Evolutionary conservation across 225 moss, liverwort and hornwort species (phyloP).

Genomic region (Takakia lepidozioides): DNA sequence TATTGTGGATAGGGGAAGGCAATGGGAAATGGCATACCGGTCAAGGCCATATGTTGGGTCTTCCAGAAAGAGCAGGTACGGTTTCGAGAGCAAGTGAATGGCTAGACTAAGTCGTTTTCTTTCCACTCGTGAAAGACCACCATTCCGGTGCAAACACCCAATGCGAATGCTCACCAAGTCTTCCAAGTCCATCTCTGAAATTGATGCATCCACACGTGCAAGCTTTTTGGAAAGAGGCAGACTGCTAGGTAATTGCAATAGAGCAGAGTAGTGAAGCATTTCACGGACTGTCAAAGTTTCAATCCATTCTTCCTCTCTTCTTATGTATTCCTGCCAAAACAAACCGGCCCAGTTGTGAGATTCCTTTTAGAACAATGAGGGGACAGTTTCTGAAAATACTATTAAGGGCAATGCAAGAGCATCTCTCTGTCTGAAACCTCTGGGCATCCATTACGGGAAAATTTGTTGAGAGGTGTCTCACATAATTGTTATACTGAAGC

Average conservation of each 20-base stretch:
- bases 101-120: conserved; percentile 41
- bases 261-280: conserved; percentile 40
- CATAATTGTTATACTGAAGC: conserved; percentile 21
- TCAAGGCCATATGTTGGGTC: conserved; percentile 34
- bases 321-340: conserved; percentile 41
- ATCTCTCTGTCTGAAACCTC: too few relatives aligned
- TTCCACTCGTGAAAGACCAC: conserved; percentile 28
- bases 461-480: too few relatives aligned
- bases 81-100: conserved; percentile 37
- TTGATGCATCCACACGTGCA: conserved; percentile 27
- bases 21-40: conserved; percentile 20
- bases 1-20: background rate
- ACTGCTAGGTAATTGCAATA: conserved; percentile 33
- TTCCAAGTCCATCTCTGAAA: conserved; percentile 38
- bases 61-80: conserved; percentile 38
- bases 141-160: conserved; percentile 18
- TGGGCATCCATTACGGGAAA: too few relatives aligned
- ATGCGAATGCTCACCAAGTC: conserved; percentile 23
- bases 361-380: too few relatives aligned
- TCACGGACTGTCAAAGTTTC: conserved; percentile 43
- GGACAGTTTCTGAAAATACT: too few relatives aligned
- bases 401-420: too few relatives aligned
- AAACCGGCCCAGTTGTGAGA: too few relatives aligned
- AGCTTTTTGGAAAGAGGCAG: conserved; percentile 35
- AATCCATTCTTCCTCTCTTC: conserved; percentile 26